phyloP scores from a whole-genome alignment of 768 basidiomycete genomes.

The Fistulinella prunicolor region DNA sequence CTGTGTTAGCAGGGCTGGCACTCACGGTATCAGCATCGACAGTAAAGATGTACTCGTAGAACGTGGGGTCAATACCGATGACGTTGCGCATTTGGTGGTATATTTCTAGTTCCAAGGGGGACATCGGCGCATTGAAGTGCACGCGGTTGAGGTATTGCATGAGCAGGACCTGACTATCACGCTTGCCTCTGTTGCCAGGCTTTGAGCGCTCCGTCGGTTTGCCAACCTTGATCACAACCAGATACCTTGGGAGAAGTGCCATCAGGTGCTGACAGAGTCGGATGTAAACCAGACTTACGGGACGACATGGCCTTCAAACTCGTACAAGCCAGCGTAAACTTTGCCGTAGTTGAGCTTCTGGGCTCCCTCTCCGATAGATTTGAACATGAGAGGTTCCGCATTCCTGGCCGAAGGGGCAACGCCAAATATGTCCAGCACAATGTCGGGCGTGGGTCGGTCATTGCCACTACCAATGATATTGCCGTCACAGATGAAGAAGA shows the following conservation, averaged over 20 bases:
- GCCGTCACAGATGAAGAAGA: conserved; percentile 67
- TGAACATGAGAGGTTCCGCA: conserved; percentile 64
- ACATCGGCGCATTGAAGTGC: conserved; percentile 66
- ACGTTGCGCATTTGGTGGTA: conserved; percentile 76
- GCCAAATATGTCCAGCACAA: conserved; percentile 65
- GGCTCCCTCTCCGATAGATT: conserved; percentile 64
- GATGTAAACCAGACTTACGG: conserved; percentile 39
- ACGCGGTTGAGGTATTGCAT: conserved; percentile 69
- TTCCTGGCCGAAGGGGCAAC: conserved; percentile 61
- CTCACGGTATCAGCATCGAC: conserved; percentile 66
- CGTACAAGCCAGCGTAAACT: conserved; percentile 67
- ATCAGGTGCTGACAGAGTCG: neutral
- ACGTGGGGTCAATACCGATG: conserved; percentile 71
- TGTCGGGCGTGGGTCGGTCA: conserved; percentile 61
- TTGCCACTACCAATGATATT: conserved; percentile 72
- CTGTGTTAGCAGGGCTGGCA: neutral
- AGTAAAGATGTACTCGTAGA: conserved; percentile 73
- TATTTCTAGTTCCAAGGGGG: conserved; percentile 64
- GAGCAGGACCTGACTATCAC: conserved; percentile 63
- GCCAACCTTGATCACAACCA: conserved; percentile 64
- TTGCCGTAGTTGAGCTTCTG: conserved; percentile 70
- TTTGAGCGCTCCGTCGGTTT: conserved; percentile 64
- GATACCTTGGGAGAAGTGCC: conserved; percentile 37
- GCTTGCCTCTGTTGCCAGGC: conserved; percentile 67
- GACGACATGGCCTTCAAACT: conserved; percentile 68